Evolutionary conservation across 176 grass and related monocot species (phyloP).

Genomic region (sorghum (Sorghum bicolor)): Sorghum_bicolor_NCBIv3 NC_012870.2:31665501-31666000

Average conservation of each 20-base stretch:
- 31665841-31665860: constrained; percentile 1
- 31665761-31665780: constrained; percentile 44
- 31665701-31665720: constrained; percentile 86
- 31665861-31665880: background rate
- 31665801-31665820: constrained; percentile 20
- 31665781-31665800: constrained; percentile 49
- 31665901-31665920: constrained; percentile 54
- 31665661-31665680: constrained; percentile 17
- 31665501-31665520: background rate
- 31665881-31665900: constrained; percentile 23
- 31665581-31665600: background rate
- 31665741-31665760: constrained; percentile 73
- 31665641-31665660: background rate
- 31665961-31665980: constrained; percentile 91
- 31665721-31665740: constrained; percentile 97
- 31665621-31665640: background rate
- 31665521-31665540: background rate
- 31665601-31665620: constrained; percentile 14
- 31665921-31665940: constrained; percentile 85
- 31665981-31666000: constrained; percentile 33
- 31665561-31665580: background rate
- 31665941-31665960: constrained; percentile 77
- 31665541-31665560: background rate
- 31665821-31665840: constrained; percentile 21
- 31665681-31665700: constrained; percentile 32